A percentile compares a stretch with the other conserved stretches of the same genome.
These are phyloP conservation scores for Styphnolobium japonicum DNA, from an alignment of 306 rosid genomes.

Conservation along the genomic window DNA sequence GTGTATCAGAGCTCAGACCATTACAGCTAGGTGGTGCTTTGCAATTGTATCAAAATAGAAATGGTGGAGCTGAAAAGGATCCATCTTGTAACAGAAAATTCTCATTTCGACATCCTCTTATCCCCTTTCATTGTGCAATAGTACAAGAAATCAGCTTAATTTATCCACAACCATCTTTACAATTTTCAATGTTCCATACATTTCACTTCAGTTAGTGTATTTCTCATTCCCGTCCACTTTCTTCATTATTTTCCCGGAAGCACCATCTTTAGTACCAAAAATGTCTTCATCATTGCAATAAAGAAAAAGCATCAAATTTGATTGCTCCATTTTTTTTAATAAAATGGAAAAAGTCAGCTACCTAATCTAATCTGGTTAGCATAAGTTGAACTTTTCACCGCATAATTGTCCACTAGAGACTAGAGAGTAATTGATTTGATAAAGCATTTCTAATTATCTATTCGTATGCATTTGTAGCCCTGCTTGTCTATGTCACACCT, in stretches of 20 bases:
- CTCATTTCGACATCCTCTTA: neutral
- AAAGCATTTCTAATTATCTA: neutral
- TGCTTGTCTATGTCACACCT: neutral
- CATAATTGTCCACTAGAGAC: conserved; percentile 24
- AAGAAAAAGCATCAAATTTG: conserved; percentile 13
- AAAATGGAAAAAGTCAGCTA: conserved; percentile 24
- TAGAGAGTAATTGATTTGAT: conserved; percentile 12
- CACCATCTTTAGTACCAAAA: conserved; percentile 20
- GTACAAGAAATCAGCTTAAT: neutral
- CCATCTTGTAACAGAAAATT: conserved; percentile 7
- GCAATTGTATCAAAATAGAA: conserved; percentile 7
- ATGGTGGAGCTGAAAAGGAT: neutral
- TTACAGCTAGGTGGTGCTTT: neutral
- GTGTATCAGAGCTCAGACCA: neutral
- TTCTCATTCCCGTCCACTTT: conserved; percentile 23
- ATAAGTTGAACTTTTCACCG: conserved; percentile 30
- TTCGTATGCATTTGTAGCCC: neutral
- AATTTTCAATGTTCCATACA: neutral
- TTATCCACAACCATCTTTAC: neutral
- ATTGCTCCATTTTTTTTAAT: conserved; percentile 7
- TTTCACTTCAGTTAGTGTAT: neutral
- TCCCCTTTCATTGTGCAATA: neutral
- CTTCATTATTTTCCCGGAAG: conserved; percentile 6
- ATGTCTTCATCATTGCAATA: conserved; percentile 26
- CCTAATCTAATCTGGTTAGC: neutral